Evolutionary conservation across 2,329 filamentous ascomycete species (phyloP).

Genomic region (Geosmithia putterillii): DNA sequence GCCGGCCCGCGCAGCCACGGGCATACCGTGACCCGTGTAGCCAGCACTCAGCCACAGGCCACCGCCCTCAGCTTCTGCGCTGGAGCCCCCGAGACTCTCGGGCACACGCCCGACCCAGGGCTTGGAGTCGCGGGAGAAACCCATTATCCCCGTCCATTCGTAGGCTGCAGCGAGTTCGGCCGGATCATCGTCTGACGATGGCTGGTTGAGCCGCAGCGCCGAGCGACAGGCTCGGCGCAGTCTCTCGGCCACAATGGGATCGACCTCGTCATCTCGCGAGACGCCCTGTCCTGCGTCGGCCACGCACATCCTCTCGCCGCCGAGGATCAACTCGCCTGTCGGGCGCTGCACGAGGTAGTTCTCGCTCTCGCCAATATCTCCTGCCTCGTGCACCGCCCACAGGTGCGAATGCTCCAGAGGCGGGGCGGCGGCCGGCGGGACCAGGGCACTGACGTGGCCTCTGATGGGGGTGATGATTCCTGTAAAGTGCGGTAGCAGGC

Average conservation of each 20-base stretch:
- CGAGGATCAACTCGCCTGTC: constrained; percentile 50
- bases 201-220: constrained; percentile 27
- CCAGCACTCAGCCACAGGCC: constrained; percentile 54
- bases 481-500: constrained; percentile 55
- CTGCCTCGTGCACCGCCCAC: constrained; percentile 31
- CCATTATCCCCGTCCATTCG: constrained; percentile 77
- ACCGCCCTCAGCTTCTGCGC: constrained; percentile 12
- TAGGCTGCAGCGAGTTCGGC: constrained; percentile 37
- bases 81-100: constrained; percentile 29
- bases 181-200: constrained; percentile 13
- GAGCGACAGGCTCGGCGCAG: constrained; percentile 32
- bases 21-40: constrained; percentile 69
- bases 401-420: constrained; percentile 48
- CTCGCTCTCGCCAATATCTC: constrained; percentile 33
- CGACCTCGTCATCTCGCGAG: constrained; percentile 46
- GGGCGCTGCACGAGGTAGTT: constrained; percentile 67
- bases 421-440: constrained; percentile 32
- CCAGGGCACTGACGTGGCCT: constrained; percentile 58
- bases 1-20: constrained; percentile 55
- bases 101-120: constrained; percentile 65
- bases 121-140: constrained; percentile 52
- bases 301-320: constrained; percentile 52
- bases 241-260: constrained; percentile 41
- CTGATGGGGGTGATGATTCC: constrained; percentile 66
- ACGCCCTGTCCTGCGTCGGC: constrained; percentile 33